Percentiles rank a stretch among this genome's conserved stretches.
Evolutionary conservation across 2,329 filamentous ascomycete genomes (phyloP).

Genomic region (Arachnopeziza araneosa): DNA sequence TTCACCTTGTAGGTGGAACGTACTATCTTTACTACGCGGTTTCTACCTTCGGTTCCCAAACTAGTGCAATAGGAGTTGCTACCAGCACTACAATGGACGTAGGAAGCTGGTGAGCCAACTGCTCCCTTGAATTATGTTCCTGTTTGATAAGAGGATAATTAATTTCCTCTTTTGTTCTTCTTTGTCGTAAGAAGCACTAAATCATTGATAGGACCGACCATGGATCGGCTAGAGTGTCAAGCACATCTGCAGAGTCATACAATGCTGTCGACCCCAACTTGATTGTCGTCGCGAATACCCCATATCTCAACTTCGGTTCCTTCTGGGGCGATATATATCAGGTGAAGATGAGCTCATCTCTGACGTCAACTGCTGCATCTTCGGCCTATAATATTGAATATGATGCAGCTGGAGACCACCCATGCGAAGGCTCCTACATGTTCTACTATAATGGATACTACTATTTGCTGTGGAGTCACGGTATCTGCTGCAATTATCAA

Average conservation of each 20-base stretch:
- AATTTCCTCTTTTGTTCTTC: not conserved
- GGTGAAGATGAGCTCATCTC: conserved; percentile 41
- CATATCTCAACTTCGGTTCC: conserved; percentile 57
- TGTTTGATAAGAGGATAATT: not conserved
- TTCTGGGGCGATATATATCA: conserved; percentile 65
- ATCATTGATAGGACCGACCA: conserved; percentile 39
- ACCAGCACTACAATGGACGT: conserved; percentile 40
- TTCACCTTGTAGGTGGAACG: conserved; percentile 46
- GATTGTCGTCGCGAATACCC: conserved; percentile 36
- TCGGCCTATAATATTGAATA: conserved; percentile 46
- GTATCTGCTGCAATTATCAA: conserved; percentile 58
- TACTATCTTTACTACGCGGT: conserved; percentile 61
- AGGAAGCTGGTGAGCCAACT: conserved; percentile 43
- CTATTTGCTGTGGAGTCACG: conserved; percentile 59
- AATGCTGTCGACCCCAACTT: conserved; percentile 58
- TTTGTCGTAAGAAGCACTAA: not conserved
- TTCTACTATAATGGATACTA: conserved; percentile 51
- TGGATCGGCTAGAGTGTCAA: conserved; percentile 47
- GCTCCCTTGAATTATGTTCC: not conserved
- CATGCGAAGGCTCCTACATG: conserved; percentile 52
- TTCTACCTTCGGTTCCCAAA: conserved; percentile 47
- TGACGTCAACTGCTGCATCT: conserved; percentile 26
- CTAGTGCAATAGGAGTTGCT: conserved; percentile 47
- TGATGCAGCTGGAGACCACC: conserved; percentile 44
- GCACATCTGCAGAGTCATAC: conserved; percentile 39